Evolutionary conservation across 371 early-diverging fungal species (phyloP).

Genomic region (Rhizopus stolonifer): DNA sequence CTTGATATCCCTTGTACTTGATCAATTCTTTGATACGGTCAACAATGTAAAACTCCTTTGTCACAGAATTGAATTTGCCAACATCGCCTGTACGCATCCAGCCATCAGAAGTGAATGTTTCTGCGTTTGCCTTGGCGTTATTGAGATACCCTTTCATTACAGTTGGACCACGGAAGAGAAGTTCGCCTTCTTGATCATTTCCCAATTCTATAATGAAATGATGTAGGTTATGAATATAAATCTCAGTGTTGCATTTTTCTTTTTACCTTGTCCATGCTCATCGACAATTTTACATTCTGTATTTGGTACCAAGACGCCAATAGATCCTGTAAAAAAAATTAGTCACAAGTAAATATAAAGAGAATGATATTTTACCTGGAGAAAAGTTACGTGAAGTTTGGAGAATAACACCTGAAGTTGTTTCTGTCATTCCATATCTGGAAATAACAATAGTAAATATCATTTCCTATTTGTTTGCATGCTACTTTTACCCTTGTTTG

Average conservation of each 20-base stretch:
- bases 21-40: constrained; percentile 81
- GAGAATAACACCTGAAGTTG: constrained; percentile 11
- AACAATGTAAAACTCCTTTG: constrained; percentile 63
- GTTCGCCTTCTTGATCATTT: constrained; percentile 63
- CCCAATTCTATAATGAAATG: constrained; percentile 48
- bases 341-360: neutral
- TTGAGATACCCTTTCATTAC: constrained; percentile 77
- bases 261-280: constrained; percentile 51
- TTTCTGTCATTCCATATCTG: constrained; percentile 22
- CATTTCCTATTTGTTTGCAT: neutral
- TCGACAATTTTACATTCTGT: constrained; percentile 70
- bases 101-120: constrained; percentile 55
- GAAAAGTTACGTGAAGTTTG: constrained; percentile 10
- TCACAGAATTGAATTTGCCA: constrained; percentile 54
- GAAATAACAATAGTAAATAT: neutral
- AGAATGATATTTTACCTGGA: neutral
- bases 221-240: neutral
- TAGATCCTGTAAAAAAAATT: constrained; percentile 55
- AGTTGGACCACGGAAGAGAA: constrained; percentile 81
- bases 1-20: constrained; percentile 74
- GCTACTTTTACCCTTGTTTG: constrained; percentile 37
- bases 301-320: constrained; percentile 69
- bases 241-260: neutral
- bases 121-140: constrained; percentile 66
- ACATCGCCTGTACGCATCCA: constrained; percentile 89